phyloP scores from a whole-genome alignment of 2,329 filamentous ascomycete species.

The Penicillium sp. region DNA sequence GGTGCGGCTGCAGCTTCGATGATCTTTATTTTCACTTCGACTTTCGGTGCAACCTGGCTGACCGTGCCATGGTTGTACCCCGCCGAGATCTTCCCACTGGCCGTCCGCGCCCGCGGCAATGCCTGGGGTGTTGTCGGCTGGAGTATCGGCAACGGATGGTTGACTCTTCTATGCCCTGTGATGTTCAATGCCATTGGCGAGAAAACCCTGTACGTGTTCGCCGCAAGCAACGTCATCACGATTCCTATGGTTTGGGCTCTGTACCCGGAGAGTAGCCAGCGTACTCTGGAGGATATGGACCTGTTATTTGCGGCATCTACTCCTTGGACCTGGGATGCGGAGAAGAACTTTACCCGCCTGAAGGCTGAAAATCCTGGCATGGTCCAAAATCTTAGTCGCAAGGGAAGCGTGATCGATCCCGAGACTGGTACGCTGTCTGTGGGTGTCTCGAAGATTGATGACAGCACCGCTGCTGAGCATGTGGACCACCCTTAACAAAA shows the following conservation, averaged over 20 bases:
- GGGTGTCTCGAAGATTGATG: constrained; percentile 8
- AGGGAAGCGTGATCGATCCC: constrained; percentile 31
- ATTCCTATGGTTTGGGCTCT: constrained; percentile 68
- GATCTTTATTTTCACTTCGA: constrained; percentile 63
- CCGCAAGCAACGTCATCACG: constrained; percentile 58
- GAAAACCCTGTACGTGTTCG: constrained; percentile 71
- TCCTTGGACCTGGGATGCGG: constrained; percentile 67
- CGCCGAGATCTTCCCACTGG: constrained; percentile 67
- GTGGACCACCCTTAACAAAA: constrained; percentile 14
- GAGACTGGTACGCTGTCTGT: constrained; percentile 25
- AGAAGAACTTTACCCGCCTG: constrained; percentile 58
- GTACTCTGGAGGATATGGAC: constrained; percentile 71
- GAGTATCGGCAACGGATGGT: constrained; percentile 69
- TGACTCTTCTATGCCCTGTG: constrained; percentile 52
- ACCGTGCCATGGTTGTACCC: constrained; percentile 61
- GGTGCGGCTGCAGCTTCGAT: constrained; percentile 64
- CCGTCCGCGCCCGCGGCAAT: constrained; percentile 67
- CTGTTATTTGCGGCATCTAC: constrained; percentile 63
- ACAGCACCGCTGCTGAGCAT: constrained; percentile 12
- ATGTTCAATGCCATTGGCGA: constrained; percentile 62
- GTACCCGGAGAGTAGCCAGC: constrained; percentile 68
- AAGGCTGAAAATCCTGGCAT: constrained; percentile 56
- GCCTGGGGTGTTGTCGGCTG: constrained; percentile 72
- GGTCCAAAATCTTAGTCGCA: constrained; percentile 36
- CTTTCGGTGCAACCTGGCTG: constrained; percentile 62